Conservation (phyloP, 2,329 filamentous ascomycete species). For the Aspergillus felis region DNA sequence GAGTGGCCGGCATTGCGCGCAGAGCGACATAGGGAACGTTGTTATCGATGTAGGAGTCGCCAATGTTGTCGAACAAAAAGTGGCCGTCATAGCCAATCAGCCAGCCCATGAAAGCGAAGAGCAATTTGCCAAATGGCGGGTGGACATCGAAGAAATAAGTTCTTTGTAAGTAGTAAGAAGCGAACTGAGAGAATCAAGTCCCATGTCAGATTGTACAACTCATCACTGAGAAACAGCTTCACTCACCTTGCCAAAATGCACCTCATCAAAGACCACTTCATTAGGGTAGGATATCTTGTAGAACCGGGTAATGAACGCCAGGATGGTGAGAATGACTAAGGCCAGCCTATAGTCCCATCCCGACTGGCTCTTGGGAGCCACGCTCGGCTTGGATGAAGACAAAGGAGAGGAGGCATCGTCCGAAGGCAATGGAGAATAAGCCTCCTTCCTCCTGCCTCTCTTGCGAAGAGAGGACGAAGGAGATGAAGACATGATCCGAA, state of each 20-base stretch:
- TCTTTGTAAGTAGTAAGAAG: slow-evolving; percentile 79
- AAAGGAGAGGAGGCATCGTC: slow-evolving; percentile 20
- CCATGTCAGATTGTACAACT: not conserved
- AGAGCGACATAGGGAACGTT: slow-evolving; percentile 97
- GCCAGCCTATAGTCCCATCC: slow-evolving; percentile 83
- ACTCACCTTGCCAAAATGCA: slow-evolving; percentile 96
- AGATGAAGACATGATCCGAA: slow-evolving; percentile 32
- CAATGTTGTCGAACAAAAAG: slow-evolving; percentile 99
- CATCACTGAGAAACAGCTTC: not conserved
- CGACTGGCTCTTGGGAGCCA: slow-evolving; percentile 33
- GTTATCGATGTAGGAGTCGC: slow-evolving; percentile 95
- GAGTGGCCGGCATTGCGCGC: slow-evolving; percentile 83
- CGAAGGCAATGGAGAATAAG: slow-evolving; percentile 19
- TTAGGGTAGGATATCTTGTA: slow-evolving; percentile 94
- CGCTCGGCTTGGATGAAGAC: slow-evolving; percentile 8
- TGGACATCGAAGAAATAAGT: slow-evolving; percentile 99
- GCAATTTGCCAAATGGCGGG: slow-evolving; percentile 94
- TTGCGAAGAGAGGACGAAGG: slow-evolving; percentile 38
- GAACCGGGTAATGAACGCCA: slow-evolving; percentile 90
- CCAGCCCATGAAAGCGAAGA: slow-evolving; percentile 97
- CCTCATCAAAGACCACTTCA: slow-evolving; percentile 97
- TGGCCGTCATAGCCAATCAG: slow-evolving; percentile 94
- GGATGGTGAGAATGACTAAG: slow-evolving; percentile 68
- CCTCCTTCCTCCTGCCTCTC: slow-evolving; percentile 40
- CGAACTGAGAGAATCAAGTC: slow-evolving; percentile 35